Evolutionary conservation across 2,329 filamentous ascomycete species (phyloP), one percentile per base, ranked within the genome.

Genomic region (Penicillium sp.): DNA sequence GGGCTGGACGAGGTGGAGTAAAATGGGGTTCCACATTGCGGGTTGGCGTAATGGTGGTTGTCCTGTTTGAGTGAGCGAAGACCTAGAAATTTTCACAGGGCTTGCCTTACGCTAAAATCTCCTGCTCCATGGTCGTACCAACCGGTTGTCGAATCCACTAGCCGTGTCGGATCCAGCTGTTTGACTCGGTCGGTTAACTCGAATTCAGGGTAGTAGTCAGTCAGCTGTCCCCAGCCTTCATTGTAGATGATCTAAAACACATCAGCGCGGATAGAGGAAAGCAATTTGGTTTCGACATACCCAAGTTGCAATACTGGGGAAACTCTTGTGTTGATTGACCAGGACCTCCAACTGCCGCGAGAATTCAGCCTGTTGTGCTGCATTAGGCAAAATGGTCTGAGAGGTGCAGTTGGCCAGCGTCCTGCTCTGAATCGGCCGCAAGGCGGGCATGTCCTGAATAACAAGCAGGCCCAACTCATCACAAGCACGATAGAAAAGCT

Each of bases 371-470:
- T 90, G 86, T 59, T 88, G 80, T 1, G 70, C 75, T 1, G 73
- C 70, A 68, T 75, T 63, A 0, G 78, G 77, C 8, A 77, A 56
- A 11, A 73, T 66, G 6, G 58, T 62, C 11, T 43, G 49, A 3
- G 29, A 49, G 6, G 63, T 69, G 57, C 61, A 56, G 37, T 62
- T 39, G 2, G 53, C n/a, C 13, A 43, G 39, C 16, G 51, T 61
- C 35, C 60, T 54, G 39, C 76, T 71, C 41, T 82, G 77, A 24
- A 68, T 21, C 43, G 77, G 68, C 14, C 74, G 72, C 54, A 89
- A 72, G 2, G 86, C 82, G 0, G 87, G 87, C 88, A 90, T 90
- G 59, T 90, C 88, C 67, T 90, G 88, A 47, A 90, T 85, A 6
- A 90, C 80, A 26, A 90, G 70, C 16, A 90, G 70, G 1, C 88